Percentiles rank a stretch among this genome's conserved stretches.
phyloP scores from a whole-genome alignment of 2,329 filamentous ascomycete genomes.

The Ophiosphaerella narmari region DNA sequence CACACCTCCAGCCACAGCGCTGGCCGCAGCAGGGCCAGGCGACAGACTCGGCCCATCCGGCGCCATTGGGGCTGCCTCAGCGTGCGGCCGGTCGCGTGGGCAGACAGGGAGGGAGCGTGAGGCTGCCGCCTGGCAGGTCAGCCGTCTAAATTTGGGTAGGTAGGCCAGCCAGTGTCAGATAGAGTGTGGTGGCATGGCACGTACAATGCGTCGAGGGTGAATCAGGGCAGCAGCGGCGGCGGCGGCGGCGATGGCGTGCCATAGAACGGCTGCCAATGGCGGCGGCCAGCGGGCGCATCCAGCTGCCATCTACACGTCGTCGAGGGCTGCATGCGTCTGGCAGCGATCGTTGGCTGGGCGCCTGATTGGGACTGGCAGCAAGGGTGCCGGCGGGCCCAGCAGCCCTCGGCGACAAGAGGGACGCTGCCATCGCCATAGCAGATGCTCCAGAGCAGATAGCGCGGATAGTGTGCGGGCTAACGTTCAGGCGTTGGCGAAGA shows the following conservation, averaged over 20 bases:
- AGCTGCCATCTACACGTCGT: too few species aligned
- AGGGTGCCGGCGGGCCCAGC: constrained; percentile 1
- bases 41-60: constrained; percentile 15
- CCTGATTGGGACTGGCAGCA: not conserved
- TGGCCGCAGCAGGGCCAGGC: constrained; percentile 17
- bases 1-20: constrained; percentile 16
- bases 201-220: constrained; percentile 11
- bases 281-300: too few species aligned
- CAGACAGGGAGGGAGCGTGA: not conserved
- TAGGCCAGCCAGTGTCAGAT: constrained; percentile 19
- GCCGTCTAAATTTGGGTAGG: constrained; percentile 4
- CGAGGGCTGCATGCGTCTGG: too few species aligned
- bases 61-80: constrained; percentile 6
- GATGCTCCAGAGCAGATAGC: too few species aligned
- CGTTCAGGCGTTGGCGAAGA: constrained; percentile 14
- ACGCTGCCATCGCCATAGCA: too few species aligned
- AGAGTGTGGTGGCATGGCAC: constrained; percentile 12
- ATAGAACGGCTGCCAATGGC: too few species aligned
- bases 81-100: constrained; percentile 3
- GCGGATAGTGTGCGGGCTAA: constrained; percentile 8
- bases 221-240: too few species aligned
- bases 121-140: not conserved
- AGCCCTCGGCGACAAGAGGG: constrained; percentile 7
- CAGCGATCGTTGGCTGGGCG: too few species aligned
- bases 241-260: too few species aligned